Evolutionary conservation across 2,329 filamentous ascomycete genomes (phyloP), one percentile per base, ranked within the genome.

Genomic region (Coniosporium tulheliwenetii): DNA sequence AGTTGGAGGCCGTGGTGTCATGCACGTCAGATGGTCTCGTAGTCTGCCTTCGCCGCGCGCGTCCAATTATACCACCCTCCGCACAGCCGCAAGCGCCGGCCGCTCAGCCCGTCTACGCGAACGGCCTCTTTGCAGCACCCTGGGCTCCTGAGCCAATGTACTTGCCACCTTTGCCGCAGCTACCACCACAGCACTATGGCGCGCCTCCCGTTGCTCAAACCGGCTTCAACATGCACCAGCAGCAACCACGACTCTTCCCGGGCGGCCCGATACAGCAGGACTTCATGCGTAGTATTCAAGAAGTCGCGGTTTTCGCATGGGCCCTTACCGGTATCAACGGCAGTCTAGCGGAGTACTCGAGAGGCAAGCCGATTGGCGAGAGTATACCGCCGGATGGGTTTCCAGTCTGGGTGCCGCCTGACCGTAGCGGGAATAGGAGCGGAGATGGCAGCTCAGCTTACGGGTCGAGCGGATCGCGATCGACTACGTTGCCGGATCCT

Each of bases 301-400:
- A 91, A 41, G 81, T 87, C 38, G 84, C 82, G 1, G 81, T 91
- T n/a, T 91, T 93, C 55, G 84, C 84, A 8, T 93, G 84, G 84
- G 80, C 79, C 1, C 62, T 89, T 9, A 75, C 78, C 16, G 83
- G 83, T 15, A 87, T 87, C 63, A 89, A 91, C 55, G 80, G 80
- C 10, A 79, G 75, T 34, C 61, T 89, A 41, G 75, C 77, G 12
- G 67, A 73, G 2, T 81, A 79, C 50, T 12, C 36, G 10, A 67
- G 65, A 4, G 81, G 82, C 2, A 66, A 63, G 26, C 77, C 81
- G 1, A 62, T 59, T 14, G 79, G 74, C n/a, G 75, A 81, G 45
- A 69, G 77, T 29, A 65, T 75, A 44, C 79, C 81, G 1, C 63
- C 66, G 1, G 70, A 70, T 36, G 76, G 74, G 2, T 61, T 79